phyloP scores from a whole-genome alignment of 208 protist genomes.

The Leishmania amazonensis region DNA sequence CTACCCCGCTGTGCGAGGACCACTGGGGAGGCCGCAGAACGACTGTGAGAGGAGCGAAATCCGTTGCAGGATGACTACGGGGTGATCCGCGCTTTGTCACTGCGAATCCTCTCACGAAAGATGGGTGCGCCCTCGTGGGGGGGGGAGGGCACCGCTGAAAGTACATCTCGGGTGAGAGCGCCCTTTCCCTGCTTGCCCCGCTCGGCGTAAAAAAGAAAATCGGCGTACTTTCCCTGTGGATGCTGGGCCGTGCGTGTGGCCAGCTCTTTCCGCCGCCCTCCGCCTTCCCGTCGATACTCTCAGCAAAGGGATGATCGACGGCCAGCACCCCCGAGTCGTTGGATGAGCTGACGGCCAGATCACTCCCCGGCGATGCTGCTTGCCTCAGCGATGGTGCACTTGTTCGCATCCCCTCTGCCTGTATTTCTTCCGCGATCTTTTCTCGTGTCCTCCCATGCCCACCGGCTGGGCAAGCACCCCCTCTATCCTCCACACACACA shows the following conservation, averaged over 20 bases:
- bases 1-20: not conserved
- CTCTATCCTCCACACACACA: not conserved
- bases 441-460: not conserved
- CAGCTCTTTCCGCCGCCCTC: not conserved
- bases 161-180: not conserved
- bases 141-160: not conserved
- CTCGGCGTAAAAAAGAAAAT: not conserved
- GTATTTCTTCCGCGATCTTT: not conserved
- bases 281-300: not conserved
- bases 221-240: not conserved
- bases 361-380: not conserved
- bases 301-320: not conserved
- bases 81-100: not conserved
- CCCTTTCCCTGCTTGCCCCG: not conserved
- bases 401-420: not conserved
- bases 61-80: not conserved
- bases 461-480: not conserved
- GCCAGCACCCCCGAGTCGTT: not conserved
- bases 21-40: not conserved
- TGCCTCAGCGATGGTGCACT: not conserved
- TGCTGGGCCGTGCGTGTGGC: not conserved
- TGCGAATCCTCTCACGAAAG: not conserved
- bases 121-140: not conserved
- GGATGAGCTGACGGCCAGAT: not conserved
- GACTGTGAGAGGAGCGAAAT: not conserved